These are phyloP conservation scores for Populus alba DNA, from an alignment of 345 rosid species.

Conservation along the genomic window DNA sequence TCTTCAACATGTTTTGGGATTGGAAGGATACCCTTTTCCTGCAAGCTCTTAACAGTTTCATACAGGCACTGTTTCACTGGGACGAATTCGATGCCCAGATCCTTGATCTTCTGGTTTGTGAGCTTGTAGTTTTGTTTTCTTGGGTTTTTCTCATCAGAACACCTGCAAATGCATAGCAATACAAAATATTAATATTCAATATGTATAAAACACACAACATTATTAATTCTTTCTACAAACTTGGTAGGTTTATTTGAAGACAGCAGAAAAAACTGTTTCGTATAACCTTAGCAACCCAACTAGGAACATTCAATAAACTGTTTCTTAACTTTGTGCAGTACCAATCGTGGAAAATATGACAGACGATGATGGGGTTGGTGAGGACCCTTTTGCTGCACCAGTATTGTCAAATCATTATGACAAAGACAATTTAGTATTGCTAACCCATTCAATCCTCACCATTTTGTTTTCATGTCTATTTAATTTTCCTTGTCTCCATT, in stretches of 20 bases:
- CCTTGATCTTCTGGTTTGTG: constrained; percentile 73
- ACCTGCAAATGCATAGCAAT: constrained; percentile 39
- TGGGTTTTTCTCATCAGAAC: constrained; percentile 90
- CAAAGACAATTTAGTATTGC: too few relatives aligned
- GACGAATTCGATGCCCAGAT: constrained; percentile 79
- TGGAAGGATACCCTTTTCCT: constrained; percentile 83
- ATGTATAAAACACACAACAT: too few relatives aligned
- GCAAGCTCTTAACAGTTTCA: constrained; percentile 85
- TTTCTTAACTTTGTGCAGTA: too few relatives aligned
- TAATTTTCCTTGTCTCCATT: too few relatives aligned
- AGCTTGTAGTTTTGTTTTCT: constrained; percentile 75
- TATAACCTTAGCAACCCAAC: too few relatives aligned
- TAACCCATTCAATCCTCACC: too few relatives aligned
- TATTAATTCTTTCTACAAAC: too few relatives aligned
- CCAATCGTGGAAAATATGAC: too few relatives aligned
- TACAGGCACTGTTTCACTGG: constrained; percentile 76
- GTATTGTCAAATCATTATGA: too few relatives aligned
- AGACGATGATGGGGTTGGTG: constrained; percentile 56
- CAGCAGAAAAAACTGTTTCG: too few relatives aligned
- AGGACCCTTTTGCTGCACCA: constrained; percentile 91
- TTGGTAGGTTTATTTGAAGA: too few relatives aligned
- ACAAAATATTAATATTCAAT: neutral
- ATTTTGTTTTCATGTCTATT: too few relatives aligned
- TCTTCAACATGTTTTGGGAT: constrained; percentile 45
- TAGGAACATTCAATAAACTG: neutral